Conservation (phyloP, 2,329 filamentous ascomycete species). For the Cyphellophora attinorum region DNA sequence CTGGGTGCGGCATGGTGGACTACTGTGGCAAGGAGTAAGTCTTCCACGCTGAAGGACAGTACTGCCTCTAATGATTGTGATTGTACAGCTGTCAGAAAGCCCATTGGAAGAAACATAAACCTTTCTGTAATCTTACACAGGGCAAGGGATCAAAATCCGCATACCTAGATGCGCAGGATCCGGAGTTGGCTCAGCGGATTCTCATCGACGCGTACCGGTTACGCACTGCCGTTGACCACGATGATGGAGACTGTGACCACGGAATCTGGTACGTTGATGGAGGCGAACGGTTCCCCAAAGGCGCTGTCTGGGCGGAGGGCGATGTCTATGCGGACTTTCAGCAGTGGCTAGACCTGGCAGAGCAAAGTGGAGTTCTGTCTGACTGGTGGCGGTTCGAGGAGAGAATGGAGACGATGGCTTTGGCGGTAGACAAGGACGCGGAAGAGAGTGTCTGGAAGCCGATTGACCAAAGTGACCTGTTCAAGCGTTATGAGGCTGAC, state of each 20-base stretch:
- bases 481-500: constrained; percentile 16
- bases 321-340: constrained; percentile 24
- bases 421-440: constrained; percentile 12
- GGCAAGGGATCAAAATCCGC: constrained; percentile 16
- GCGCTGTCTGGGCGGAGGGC: constrained; percentile 19
- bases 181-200: constrained; percentile 17
- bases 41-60: not conserved
- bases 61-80: no score
- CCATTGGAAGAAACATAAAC: constrained; percentile 20
- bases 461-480: constrained; percentile 16
- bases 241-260: constrained; percentile 17
- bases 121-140: constrained; percentile 17
- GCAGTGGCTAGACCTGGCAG: constrained; percentile 26
- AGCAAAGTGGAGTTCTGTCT: constrained; percentile 28
- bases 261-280: constrained; percentile 10
- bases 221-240: constrained; percentile 20
- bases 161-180: constrained; percentile 17
- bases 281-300: constrained; percentile 19
- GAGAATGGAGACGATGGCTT: constrained; percentile 15
- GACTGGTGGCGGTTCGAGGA: constrained; percentile 18
- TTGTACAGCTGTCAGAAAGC: constrained; percentile 18
- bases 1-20: constrained; percentile 16
- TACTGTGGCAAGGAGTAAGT: constrained; percentile 18
- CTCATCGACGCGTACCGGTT: constrained; percentile 23
- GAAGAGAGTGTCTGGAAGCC: constrained; percentile 12